Evolutionary conservation across 345 rosid genomes (phyloP), one percentile per base, ranked within the genome.

Genomic region (Physaria fendleri): DNA sequence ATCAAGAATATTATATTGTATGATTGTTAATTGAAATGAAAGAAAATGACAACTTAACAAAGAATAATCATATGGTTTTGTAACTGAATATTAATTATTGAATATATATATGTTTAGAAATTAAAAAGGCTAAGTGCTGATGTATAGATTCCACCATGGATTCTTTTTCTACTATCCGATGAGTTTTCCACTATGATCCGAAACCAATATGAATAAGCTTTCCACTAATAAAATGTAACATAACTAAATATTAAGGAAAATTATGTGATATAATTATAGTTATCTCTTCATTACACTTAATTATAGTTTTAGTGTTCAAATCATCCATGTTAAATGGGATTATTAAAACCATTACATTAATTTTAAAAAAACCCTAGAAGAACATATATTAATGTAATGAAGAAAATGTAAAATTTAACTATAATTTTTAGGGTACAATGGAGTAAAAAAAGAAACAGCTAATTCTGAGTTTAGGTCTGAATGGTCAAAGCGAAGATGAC

Each of bases 401-500:
- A n/a, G n/a, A n/a, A n/a, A n/a, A n/a, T n/a, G n/a, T n/a, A n/a
- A n/a, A n/a, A n/a, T n/a, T n/a, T n/a, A n/a, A n/a, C n/a, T n/a
- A n/a, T n/a, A n/a, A n/a, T n/a, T n/a, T n/a, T n/a, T n/a, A n/a
- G n/a, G n/a, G n/a, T n/a, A n/a, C n/a, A n/a, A n/a, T n/a, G n/a
- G n/a, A n/a, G n/a, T n/a, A n/a, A 23, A 24, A 21, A 37, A 15
- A 25, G 8, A 40, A 49, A 27, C 10, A 69, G 39, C 56, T 53
- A 62, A 69, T 49, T 58, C 57, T 55, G 27, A 2, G 12, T 5
- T 14, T 62, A 20, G 4, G 10, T 62, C 29, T 45, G n/a, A 30
- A 11, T 16, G 30, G 40, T 71, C 62, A 71, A 5, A 71, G 64
- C 6, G 75, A 65, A 38, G 75, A 65, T 50, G 75, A 71, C 73